phyloP scores from a whole-genome alignment of 2,329 filamentous ascomycete species.

The Periglandula ipomoeae region DNA sequence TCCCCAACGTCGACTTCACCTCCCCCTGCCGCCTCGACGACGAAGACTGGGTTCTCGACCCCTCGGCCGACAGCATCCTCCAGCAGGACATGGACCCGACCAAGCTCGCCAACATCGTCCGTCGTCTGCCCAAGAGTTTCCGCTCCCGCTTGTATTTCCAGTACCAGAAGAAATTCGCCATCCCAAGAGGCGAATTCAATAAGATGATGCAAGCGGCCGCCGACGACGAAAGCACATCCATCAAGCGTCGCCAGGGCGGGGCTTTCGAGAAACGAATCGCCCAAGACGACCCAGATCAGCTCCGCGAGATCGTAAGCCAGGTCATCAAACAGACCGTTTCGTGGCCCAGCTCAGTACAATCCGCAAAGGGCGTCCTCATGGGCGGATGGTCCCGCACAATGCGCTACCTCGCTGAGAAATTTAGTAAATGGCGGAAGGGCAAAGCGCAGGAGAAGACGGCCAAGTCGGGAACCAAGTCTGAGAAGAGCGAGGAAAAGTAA shows the following conservation, averaged over 20 bases:
- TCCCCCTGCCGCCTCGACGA: slow-evolving; percentile 37
- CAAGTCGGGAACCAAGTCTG: slow-evolving; percentile 7
- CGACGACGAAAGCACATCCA: slow-evolving; percentile 55
- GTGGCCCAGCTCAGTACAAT: slow-evolving; percentile 88
- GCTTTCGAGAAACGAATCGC: slow-evolving; percentile 82
- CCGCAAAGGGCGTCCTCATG: slow-evolving; percentile 73
- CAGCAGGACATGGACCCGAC: slow-evolving; percentile 88
- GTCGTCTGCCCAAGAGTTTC: slow-evolving; percentile 79
- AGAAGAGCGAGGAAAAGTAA: slow-evolving; percentile 1
- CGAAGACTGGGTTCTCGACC: slow-evolving; percentile 30
- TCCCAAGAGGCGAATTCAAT: slow-evolving; percentile 75
- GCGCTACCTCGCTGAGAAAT: slow-evolving; percentile 78
- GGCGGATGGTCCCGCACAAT: slow-evolving; percentile 61
- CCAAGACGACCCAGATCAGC: slow-evolving; percentile 52
- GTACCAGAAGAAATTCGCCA: slow-evolving; percentile 83
- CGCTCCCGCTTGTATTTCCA: slow-evolving; percentile 86
- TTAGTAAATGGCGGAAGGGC: slow-evolving; percentile 51
- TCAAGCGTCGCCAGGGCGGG: slow-evolving; percentile 68
- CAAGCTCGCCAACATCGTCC: slow-evolving; percentile 91
- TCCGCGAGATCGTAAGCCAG: slow-evolving; percentile 61
- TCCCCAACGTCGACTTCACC: slow-evolving; percentile 78
- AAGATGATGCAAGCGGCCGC: slow-evolving; percentile 71
- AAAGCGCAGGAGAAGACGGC: slow-evolving; percentile 16
- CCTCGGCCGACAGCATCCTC: slow-evolving; percentile 54
- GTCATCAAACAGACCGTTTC: slow-evolving; percentile 82